Base-by-base conservation (phyloP, 805 yeast species). In the Saturnispora kantuleensis region DNA sequence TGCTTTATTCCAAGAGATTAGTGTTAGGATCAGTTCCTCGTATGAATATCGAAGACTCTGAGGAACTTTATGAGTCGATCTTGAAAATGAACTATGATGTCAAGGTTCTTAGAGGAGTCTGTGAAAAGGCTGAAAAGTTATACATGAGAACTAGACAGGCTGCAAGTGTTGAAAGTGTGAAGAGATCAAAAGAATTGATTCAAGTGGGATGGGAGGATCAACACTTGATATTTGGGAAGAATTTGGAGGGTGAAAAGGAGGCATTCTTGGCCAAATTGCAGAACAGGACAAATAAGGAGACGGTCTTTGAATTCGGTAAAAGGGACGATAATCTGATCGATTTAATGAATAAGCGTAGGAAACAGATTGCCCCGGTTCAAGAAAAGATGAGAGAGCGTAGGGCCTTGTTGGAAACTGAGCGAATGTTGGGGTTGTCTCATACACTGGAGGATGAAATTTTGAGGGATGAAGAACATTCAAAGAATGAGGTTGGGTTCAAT, bases 301-400 rank as follows among this genome's bases (percentile, higher is more conserved):
- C 98, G 0, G 97, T 93, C 3, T 93, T 93, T 60, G 99, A 93
- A 63, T 83, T 88, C 63, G 76, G 79, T 49, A 77, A 80, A 56
- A 73, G 70, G 41, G 85, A 80, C 52, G 81, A 81, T 51, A 74
- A 79, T 41, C 70, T 87, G 58, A 81, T 84, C 34, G 81, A 81
- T 44, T 70, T 93, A 58, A 93, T 93, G 98, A 73, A 79, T 50
- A 77, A 79, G 48, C 72, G 97, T 69, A 73, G 99, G 60, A 73
- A 71, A 48, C 96, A 89, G 60, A 71, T 90, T 46, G 96, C 95
- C 0, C 63, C 57, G 10, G 77, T 89, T 42, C 96, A 89, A 62
- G 70, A 79, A 53, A 75, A 81, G 53, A 88, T 94, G 0, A 70
- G 68, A 49, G 94, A 88, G 59, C 72, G 81, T 55, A 70, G 71